These are phyloP conservation scores for Leishmania braziliensis DNA, from an alignment of 208 protist genomes.

Conservation along the genomic window DNA sequence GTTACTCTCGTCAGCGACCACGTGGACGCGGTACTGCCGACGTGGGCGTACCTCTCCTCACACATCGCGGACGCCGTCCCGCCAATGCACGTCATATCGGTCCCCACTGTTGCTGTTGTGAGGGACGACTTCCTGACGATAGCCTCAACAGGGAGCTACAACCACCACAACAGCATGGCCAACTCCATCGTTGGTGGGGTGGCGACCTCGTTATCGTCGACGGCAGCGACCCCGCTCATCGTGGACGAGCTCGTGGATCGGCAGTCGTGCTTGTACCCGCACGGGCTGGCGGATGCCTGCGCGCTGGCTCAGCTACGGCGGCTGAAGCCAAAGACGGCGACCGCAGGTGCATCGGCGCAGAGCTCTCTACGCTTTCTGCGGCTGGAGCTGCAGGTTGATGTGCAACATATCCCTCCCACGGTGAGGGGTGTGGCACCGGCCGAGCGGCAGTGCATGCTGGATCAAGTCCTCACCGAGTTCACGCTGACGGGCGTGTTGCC, in stretches of 20 bases:
- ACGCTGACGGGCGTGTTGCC: conserved; percentile 23
- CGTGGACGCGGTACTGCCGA: conserved; percentile 31
- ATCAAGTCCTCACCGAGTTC: conserved; percentile 24
- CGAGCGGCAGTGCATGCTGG: conserved; percentile 18
- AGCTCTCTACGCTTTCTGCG: conserved; percentile 30
- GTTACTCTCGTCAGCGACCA: conserved; percentile 28
- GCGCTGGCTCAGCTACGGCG: conserved; percentile 21
- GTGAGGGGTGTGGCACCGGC: conserved; percentile 14
- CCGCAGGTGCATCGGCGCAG: background rate
- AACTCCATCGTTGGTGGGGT: conserved; percentile 8
- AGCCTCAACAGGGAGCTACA: background rate
- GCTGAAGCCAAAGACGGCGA: background rate
- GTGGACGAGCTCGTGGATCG: conserved; percentile 12
- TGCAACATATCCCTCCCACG: conserved; percentile 23
- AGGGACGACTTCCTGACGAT: background rate
- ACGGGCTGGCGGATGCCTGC: conserved; percentile 30
- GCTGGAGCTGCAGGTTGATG: conserved; percentile 18
- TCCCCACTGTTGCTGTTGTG: background rate
- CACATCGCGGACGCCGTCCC: conserved; percentile 16
- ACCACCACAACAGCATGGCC: conserved; percentile 11
- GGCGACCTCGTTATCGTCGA: background rate
- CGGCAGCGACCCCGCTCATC: background rate
- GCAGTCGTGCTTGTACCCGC: conserved; percentile 24
- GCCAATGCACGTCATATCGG: background rate
- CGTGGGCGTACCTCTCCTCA: conserved; percentile 30